phyloP scores from a whole-genome alignment of 2,329 filamentous ascomycete species.

The Ascochyta viciae-villosae region DNA sequence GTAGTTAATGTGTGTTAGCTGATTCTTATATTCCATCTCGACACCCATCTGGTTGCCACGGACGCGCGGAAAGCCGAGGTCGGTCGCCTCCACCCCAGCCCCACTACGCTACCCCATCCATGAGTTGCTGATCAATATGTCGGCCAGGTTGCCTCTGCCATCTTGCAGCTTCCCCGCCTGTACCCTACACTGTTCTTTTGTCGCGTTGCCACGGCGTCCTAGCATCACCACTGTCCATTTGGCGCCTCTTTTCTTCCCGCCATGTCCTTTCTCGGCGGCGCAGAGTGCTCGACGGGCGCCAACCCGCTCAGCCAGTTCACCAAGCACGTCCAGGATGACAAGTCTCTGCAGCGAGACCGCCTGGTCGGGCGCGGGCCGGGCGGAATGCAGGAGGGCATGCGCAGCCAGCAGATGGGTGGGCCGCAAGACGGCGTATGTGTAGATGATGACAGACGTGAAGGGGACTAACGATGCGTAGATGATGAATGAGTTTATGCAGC shows the following conservation, averaged over 20 bases:
- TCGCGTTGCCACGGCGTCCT: conserved; percentile 9
- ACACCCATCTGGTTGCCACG: conserved; percentile 8
- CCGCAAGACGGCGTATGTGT: conserved; percentile 67
- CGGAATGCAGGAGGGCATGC: conserved; percentile 76
- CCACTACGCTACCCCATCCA: conserved; percentile 25
- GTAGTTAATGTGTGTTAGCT: too few relatives aligned
- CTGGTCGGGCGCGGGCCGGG: conserved; percentile 77
- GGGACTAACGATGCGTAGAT: conserved; percentile 63
- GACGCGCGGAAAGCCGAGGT: conserved; percentile 12
- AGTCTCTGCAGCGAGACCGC: conserved; percentile 89
- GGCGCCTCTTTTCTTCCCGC: conserved; percentile 27
- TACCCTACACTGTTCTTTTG: conserved; percentile 9
- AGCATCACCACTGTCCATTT: conserved; percentile 2
- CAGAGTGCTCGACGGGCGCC: conserved; percentile 94
- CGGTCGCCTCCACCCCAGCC: conserved; percentile 17
- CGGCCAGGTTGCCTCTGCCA: conserved; percentile 7
- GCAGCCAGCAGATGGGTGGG: conserved; percentile 71
- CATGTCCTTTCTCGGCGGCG: conserved; percentile 96
- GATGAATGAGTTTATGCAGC: conserved; percentile 92
- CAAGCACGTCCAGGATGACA: conserved; percentile 96
- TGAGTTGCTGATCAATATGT: conserved; percentile 31
- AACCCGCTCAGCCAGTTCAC: conserved; percentile 98
- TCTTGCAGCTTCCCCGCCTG: conserved; percentile 2
- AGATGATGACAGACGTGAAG: too few relatives aligned
- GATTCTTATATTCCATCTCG: too few relatives aligned